A percentile compares a stretch with the other conserved stretches of the same genome.
phyloP scores from a whole-genome alignment of 176 grass and related monocot genomes.

The Leersia perrieri region DNA sequence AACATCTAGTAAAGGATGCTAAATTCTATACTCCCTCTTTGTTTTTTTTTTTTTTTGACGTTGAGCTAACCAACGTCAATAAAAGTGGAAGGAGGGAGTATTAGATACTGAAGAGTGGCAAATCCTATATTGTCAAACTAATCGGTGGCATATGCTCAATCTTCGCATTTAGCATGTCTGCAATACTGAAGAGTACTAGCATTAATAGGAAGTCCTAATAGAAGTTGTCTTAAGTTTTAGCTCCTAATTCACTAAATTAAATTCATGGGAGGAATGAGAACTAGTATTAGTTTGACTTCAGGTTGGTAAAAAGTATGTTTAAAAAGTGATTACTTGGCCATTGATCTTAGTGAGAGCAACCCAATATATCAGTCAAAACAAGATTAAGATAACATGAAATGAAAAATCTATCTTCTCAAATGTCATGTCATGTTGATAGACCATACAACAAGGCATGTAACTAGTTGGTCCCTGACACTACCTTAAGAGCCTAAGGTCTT shows the following conservation, averaged over 20 bases:
- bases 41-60: too few species aligned
- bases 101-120: neutral
- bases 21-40: too few species aligned
- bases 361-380: neutral
- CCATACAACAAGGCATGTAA: conserved; percentile 26
- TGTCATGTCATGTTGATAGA: conserved; percentile 31
- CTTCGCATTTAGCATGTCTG: neutral
- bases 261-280: neutral
- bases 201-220: neutral
- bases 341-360: neutral
- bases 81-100: too few species aligned
- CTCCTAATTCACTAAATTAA: neutral
- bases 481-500: conserved; percentile 12
- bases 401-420: conserved; percentile 8
- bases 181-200: neutral
- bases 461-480: conserved; percentile 7
- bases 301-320: neutral
- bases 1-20: too few species aligned
- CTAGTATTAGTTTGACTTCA: neutral
- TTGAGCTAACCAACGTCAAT: too few species aligned
- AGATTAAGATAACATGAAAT: neutral
- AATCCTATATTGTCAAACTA: too few species aligned
- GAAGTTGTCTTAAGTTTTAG: neutral
- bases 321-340: neutral
- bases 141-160: too few species aligned